Conservation (phyloP, 2,329 filamentous ascomycete species). For the Rugonectria rugulosa region DNA sequence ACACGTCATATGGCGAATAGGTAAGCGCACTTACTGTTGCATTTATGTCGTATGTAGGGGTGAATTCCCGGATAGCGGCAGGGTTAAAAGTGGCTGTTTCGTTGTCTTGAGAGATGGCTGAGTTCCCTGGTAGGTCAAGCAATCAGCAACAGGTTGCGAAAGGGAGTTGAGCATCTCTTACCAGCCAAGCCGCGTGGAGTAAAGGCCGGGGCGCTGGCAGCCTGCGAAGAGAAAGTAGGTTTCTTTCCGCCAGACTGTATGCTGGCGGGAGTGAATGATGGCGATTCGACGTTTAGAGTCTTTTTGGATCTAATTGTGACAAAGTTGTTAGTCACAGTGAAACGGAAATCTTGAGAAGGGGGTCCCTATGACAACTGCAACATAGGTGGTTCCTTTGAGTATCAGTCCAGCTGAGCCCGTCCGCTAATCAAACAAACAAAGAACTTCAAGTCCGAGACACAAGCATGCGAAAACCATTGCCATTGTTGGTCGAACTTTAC, state of each 20-base stretch:
- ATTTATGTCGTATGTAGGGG: slow-evolving; percentile 63
- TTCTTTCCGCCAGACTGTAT: slow-evolving; percentile 65
- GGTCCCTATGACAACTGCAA: too few relatives aligned
- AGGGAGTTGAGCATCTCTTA: slow-evolving; percentile 34
- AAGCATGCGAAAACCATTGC: too few relatives aligned
- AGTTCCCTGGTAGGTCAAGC: slow-evolving; percentile 39
- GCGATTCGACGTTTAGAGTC: slow-evolving; percentile 92
- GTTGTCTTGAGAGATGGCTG: slow-evolving; percentile 51
- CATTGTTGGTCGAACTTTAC: too few relatives aligned
- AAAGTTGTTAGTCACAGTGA: slow-evolving; percentile 25
- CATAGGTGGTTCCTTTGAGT: too few relatives aligned
- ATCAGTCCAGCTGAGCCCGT: too few relatives aligned
- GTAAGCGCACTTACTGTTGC: slow-evolving; percentile 50
- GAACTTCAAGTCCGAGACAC: too few relatives aligned
- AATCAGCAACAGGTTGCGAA: slow-evolving; percentile 26
- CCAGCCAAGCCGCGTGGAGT: slow-evolving; percentile 71
- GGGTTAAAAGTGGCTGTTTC: slow-evolving; percentile 62
- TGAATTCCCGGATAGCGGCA: slow-evolving; percentile 66
- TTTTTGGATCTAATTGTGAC: slow-evolving; percentile 65
- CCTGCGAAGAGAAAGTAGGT: slow-evolving; percentile 84
- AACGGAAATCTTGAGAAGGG: too few relatives aligned
- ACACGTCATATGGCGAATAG: neutral
- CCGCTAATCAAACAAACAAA: too few relatives aligned
- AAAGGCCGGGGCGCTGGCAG: slow-evolving; percentile 87
- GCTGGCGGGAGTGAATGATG: slow-evolving; percentile 83